A percentile compares a stretch with the other conserved stretches of the same genome.
phyloP scores from a whole-genome alignment of 148 eudicot genomes.

The Amaranthus cruentus region DNA sequence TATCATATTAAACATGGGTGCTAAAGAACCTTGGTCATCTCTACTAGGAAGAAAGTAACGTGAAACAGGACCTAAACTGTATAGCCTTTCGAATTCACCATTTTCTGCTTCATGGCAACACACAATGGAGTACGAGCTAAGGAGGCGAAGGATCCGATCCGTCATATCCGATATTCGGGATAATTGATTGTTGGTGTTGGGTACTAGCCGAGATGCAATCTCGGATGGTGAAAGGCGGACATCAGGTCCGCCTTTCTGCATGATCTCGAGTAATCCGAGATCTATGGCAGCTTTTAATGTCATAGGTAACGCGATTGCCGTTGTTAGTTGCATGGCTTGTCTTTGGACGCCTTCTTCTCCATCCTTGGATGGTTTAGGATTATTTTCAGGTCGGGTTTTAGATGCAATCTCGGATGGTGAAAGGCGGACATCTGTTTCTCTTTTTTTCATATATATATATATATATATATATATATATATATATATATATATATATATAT shows the following conservation, averaged over 20 bases:
- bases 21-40: constrained; percentile 24
- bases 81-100: constrained; percentile 10
- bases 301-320: constrained; percentile 33
- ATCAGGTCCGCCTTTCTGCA: constrained; percentile 18
- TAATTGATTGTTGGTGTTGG: not conserved
- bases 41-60: constrained; percentile 22
- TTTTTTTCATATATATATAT: constrained; percentile 27
- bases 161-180: constrained; percentile 16
- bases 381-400: no score
- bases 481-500: no score
- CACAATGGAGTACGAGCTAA: constrained; percentile 12
- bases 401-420: constrained; percentile 31
- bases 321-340: constrained; percentile 25
- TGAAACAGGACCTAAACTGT: constrained; percentile 18
- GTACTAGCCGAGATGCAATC: constrained; percentile 20
- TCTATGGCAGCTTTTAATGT: constrained; percentile 31
- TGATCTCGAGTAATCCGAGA: constrained; percentile 34
- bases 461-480: no score
- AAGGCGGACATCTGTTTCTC: constrained; percentile 16
- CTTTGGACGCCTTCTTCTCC: not conserved
- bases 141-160: constrained; percentile 20
- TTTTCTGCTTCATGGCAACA: constrained; percentile 14
- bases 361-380: not conserved
- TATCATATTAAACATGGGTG: constrained; percentile 18
- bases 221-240: constrained; percentile 27